Base-by-base conservation (phyloP, 2,329 filamentous ascomycete species). In the Cadophora sp. region DNA sequence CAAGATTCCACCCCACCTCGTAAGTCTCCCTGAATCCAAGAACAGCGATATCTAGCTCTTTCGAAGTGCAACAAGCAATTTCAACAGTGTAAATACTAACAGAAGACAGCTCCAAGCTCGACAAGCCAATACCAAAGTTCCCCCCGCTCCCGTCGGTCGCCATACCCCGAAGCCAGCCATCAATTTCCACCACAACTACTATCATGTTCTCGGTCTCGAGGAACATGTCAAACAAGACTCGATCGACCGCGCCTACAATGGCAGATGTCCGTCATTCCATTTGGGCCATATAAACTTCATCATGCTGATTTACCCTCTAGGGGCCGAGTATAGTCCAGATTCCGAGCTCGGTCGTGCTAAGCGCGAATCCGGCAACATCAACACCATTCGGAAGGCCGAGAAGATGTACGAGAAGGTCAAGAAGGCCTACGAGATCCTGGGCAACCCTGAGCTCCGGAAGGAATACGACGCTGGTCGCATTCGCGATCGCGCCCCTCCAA, bases 401-500 rank as follows among this genome's bases (percentile, higher is more conserved):
- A 27, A 34, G 26, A 19, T 14, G 4, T 62, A 31, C 46, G 11
- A 62, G 22, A 29, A 24, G 24, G 24, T 37, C 53, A 24, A 26
- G 5, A 11, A 37, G 16, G 65, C 65, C 22, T 27, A 37, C 16
- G 12, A 31, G 3, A 48, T 67, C 59, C 58, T 63, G 1, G 56
- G 51, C 51, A 27, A 59, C 14, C 58, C 59, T 6, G 1, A 16
- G 9, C 50, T 67, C 26, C 65, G 65, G 11, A 22, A 34, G 7
- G 4, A 67, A 16, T 67, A 67, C 27, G 65, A 63, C 53, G 40
- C 1, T 2, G 40, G 40, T 22, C 64, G 64, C 12, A 31, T 53
- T 34, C 27, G 60, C 43, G 22, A 19, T 46, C 34, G 34, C 11
- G 24, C 6, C 27, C 31, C 31, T 58, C 37, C 24, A 2, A 26